These are phyloP conservation scores for Suillus clintonianus DNA, from an alignment of 768 basidiomycete species.

Conservation along the genomic window DNA sequence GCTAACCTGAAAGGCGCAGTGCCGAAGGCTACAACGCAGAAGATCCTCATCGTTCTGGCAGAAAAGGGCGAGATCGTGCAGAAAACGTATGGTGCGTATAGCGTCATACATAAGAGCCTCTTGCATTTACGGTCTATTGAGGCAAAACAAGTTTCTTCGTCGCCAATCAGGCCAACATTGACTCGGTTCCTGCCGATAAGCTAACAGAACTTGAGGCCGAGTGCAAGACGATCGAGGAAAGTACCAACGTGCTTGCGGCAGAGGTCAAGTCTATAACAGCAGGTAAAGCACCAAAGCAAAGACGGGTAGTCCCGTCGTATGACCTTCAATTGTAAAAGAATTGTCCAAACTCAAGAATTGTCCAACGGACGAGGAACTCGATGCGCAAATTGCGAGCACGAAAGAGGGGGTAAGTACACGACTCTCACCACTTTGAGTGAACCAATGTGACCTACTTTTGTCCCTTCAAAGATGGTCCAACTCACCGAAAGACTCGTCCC, in stretches of 20 bases:
- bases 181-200: constrained; percentile 62
- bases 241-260: constrained; percentile 51
- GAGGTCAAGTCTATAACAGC: constrained; percentile 50
- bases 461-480: constrained; percentile 46
- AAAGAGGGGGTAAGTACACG: constrained; percentile 49
- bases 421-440: constrained; percentile 11
- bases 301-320: background rate
- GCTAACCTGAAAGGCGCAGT: constrained; percentile 91
- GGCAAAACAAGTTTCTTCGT: constrained; percentile 90
- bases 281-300: constrained; percentile 16
- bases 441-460: constrained; percentile 2
- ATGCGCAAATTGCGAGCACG: constrained; percentile 50
- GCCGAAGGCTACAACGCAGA: constrained; percentile 81
- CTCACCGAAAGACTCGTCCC: constrained; percentile 56
- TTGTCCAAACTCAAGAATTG: constrained; percentile 60
- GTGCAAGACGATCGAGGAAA: constrained; percentile 56
- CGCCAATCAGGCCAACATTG: constrained; percentile 74
- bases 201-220: constrained; percentile 63
- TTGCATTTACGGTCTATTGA: constrained; percentile 26
- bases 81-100: constrained; percentile 73
- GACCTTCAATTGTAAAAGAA: constrained; percentile 45
- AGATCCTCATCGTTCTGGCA: constrained; percentile 79
- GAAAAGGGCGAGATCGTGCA: constrained; percentile 82
- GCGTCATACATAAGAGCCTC: constrained; percentile 10
- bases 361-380: constrained; percentile 73